Conservation (phyloP, 2,329 filamentous ascomycete species). For the Alternaria viburni region DNA sequence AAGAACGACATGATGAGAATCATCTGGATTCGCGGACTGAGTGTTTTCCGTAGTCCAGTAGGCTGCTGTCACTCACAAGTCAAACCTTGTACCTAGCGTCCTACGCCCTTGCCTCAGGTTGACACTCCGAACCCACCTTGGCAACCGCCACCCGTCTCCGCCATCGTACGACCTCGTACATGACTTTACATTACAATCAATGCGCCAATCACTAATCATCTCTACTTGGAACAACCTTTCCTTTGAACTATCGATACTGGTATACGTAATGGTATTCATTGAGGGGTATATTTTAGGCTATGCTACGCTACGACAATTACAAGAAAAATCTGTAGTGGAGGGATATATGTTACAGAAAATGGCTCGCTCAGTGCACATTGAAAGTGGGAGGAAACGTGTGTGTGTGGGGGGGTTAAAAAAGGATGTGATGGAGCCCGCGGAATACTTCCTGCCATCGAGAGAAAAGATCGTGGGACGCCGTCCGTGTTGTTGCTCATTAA, state of each 20-base stretch:
- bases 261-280: not conserved
- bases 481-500: slow-evolving; percentile 1
- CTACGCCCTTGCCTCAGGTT: not conserved
- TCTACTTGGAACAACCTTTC: not conserved
- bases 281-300: not conserved
- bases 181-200: not conserved
- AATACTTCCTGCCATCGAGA: slow-evolving; percentile 42
- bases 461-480: slow-evolving; percentile 5
- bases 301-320: not conserved
- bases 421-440: slow-evolving; percentile 33
- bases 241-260: not conserved
- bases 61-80: not conserved
- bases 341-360: slow-evolving; percentile 2
- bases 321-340: not conserved
- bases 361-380: not conserved
- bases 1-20: not conserved
- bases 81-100: not conserved
- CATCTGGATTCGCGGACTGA: not conserved
- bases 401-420: not conserved
- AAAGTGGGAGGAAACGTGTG: not conserved
- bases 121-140: not conserved
- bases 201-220: not conserved
- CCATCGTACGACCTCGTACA: not conserved
- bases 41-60: not conserved
- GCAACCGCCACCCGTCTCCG: not conserved